Evolutionary conservation across 2,329 filamentous ascomycete species (phyloP), one percentile per base, ranked within the genome.

Genomic region (Colletotrichum caudatum): DNA sequence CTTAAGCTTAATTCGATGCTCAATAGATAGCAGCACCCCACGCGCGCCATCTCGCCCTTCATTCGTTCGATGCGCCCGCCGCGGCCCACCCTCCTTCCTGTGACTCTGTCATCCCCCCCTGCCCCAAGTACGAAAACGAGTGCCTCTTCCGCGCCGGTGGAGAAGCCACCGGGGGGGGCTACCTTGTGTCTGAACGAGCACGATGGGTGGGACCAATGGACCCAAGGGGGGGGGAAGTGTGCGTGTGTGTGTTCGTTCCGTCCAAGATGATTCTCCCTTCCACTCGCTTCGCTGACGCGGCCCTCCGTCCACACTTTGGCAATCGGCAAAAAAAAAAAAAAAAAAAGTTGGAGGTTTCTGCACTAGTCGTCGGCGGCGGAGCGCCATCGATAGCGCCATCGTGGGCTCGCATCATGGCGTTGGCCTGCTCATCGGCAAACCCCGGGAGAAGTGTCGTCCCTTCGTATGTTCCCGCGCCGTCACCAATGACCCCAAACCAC

Each of bases 1-100:
- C 69, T 72, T 72, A 72, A 72, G 69, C 69, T 72, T 72, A 72
- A 70, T 72, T 72, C 69, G 69, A 69, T 64, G 53, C 69, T 69
- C 59, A 59, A 48, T 72, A 60, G 64, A 48, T 72, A 60, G 64
- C 60, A 72, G 68, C 66, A 72, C 58, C 58, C 59, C 66, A 72
- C 58, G 53, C 59, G 61, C 59, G 69, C 66, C 69, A 65, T 56
- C 35, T 58, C 59, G 60, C 50, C 8, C 69, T 59, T 65, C 46
- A 72, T 72, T 72, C 69, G 69, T 65, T 69, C 59, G 61, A 69
- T 23, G 33, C 37, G 41, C 48, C 46, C 66, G 37, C 23, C 20
- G 18, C 18, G 53, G 39, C 44, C 69, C 66, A 70, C 66, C 41
- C 20, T 12, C n/a, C 37, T n/a, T 20, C 44, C 23, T 63, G n/a